Evolutionary conservation across 345 rosid genomes (phyloP).

Genomic region (Populus deltoides): DNA sequence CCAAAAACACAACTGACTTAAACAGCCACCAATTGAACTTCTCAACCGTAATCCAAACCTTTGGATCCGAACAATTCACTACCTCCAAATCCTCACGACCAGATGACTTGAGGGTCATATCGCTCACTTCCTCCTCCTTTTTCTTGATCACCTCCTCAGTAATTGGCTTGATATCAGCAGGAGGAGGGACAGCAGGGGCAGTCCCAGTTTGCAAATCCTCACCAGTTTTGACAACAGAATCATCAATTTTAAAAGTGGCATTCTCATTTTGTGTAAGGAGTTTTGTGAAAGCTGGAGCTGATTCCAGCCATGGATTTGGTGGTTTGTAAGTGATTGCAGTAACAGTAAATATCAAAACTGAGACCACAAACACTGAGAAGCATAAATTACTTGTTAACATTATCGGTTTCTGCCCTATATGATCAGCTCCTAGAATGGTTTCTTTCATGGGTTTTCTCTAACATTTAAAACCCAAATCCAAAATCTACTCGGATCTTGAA

Average conservation of each 20-base stretch:
- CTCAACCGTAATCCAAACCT: conserved; percentile 60
- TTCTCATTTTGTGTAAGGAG: conserved; percentile 67
- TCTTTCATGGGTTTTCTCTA: conserved; percentile 54
- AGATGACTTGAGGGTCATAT: conserved; percentile 22
- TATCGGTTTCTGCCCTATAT: conserved; percentile 72
- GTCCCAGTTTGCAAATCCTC: conserved; percentile 53
- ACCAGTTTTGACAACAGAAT: conserved; percentile 69
- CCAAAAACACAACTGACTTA: conserved; percentile 72
- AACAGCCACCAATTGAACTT: conserved; percentile 70
- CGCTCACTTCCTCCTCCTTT: conserved; percentile 16
- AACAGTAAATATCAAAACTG: conserved; percentile 72
- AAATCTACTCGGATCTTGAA: conserved; percentile 15
- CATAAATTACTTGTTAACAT: conserved; percentile 83
- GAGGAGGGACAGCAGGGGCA: conserved; percentile 15
- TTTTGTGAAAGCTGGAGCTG: conserved; percentile 76
- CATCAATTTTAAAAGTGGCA: conserved; percentile 77
- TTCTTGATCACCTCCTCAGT: conserved; percentile 27
- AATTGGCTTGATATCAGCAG: conserved; percentile 8
- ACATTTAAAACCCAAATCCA: not conserved
- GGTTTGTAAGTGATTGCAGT: conserved; percentile 93
- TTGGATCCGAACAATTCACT: conserved; percentile 86
- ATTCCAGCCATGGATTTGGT: conserved; percentile 94
- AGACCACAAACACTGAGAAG: conserved; percentile 87
- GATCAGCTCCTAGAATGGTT: conserved; percentile 56
- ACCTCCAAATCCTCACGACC: conserved; percentile 29